Percentiles rank a stretch among this genome's conserved stretches.
Evolutionary conservation across 208 protist genomes (phyloP).

Genomic region (Trypanosoma cruzi): DNA sequence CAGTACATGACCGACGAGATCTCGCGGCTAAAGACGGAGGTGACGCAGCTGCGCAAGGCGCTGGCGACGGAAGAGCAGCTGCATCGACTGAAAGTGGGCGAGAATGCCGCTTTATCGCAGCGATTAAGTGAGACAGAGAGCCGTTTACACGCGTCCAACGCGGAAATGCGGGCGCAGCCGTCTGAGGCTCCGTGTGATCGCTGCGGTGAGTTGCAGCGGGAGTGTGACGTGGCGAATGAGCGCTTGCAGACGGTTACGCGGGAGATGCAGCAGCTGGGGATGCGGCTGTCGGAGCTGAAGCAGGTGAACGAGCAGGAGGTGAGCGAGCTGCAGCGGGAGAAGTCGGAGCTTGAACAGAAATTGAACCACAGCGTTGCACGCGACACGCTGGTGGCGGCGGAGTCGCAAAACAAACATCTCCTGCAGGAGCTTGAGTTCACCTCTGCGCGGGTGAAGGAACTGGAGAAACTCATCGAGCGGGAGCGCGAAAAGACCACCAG

Average conservation of each 20-base stretch:
- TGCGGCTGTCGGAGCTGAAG: conserved; percentile 9
- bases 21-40: conserved; percentile 38
- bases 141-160: conserved; percentile 41
- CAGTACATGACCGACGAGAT: conserved; percentile 36
- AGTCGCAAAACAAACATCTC: conserved; percentile 9
- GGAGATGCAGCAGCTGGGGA: conserved; percentile 1
- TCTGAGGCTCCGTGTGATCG: conserved; percentile 12
- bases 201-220: conserved; percentile 8
- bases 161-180: conserved; percentile 43
- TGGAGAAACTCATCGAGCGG: conserved; percentile 14
- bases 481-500: neutral
- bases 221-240: conserved; percentile 17
- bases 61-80: conserved; percentile 59
- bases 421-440: conserved; percentile 16
- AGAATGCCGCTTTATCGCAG: conserved; percentile 27
- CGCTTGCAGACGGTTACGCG: neutral
- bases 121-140: conserved; percentile 26
- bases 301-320: conserved; percentile 10
- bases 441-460: neutral
- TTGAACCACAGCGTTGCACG: conserved; percentile 13
- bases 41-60: conserved; percentile 39
- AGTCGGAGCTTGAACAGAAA: conserved; percentile 9
- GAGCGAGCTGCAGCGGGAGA: conserved; percentile 1
- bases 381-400: neutral
- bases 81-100: conserved; percentile 39